Percentiles rank a stretch among this genome's conserved stretches.
These are phyloP conservation scores for Lipomyces orientalis DNA, from an alignment of 805 yeast genomes.

Conservation along the genomic window DNA sequence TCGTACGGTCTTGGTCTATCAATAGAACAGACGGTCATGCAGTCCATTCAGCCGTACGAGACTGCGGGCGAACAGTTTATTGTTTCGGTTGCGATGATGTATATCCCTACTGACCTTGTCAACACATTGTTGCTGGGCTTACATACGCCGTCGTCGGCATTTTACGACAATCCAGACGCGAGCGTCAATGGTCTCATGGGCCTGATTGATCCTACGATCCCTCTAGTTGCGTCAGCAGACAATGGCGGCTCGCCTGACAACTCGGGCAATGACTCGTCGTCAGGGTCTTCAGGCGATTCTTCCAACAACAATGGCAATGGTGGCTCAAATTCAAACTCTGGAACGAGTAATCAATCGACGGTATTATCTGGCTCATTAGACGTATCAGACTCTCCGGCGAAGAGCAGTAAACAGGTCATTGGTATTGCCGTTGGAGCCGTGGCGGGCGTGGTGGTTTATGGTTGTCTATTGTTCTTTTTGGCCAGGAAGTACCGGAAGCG, in stretches of 20 bases:
- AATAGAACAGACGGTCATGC: constrained; percentile 58
- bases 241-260: constrained; percentile 12
- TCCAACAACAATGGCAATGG: constrained; percentile 16
- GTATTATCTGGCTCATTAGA: constrained; percentile 46
- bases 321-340: constrained; percentile 31
- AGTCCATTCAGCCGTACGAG: constrained; percentile 75
- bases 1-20: constrained; percentile 61
- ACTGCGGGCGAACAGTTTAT: constrained; percentile 63
- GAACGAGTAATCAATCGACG: constrained; percentile 29
- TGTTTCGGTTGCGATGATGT: constrained; percentile 87
- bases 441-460: constrained; percentile 72
- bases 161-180: constrained; percentile 65
- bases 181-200: constrained; percentile 63
- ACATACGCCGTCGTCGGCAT: constrained; percentile 56
- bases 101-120: constrained; percentile 67
- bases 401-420: constrained; percentile 54
- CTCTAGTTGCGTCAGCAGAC: constrained; percentile 26
- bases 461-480: constrained; percentile 62
- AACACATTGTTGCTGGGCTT: constrained; percentile 57
- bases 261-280: not conserved
- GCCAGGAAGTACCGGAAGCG: constrained; percentile 54
- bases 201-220: constrained; percentile 67
- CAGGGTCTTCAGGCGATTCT: not conserved
- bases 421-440: constrained; percentile 86
- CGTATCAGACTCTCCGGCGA: constrained; percentile 36